phyloP scores from a whole-genome alignment of 495 filamentous ascomycete species.

The Choiromyces venosus region DNA sequence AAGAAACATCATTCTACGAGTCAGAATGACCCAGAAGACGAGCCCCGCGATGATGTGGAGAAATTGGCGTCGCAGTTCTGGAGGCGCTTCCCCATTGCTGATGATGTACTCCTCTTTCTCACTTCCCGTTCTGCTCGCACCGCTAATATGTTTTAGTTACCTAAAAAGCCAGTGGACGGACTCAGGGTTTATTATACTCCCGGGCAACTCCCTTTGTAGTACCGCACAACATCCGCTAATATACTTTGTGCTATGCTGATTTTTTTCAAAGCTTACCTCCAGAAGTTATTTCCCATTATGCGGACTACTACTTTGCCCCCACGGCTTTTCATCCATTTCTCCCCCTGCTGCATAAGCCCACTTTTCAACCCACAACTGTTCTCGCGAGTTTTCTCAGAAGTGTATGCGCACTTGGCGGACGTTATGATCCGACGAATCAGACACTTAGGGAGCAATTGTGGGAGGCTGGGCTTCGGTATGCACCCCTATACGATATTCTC shows the following conservation, averaged over 20 bases:
- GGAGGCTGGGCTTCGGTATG: slow-evolving; percentile 38
- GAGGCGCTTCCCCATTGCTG: slow-evolving; percentile 26
- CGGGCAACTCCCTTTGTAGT: slow-evolving; percentile 37
- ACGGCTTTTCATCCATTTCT: slow-evolving; percentile 38
- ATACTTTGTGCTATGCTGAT: slow-evolving; percentile 9
- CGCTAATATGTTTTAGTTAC: slow-evolving; percentile 13
- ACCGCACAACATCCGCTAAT: neutral
- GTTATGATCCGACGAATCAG: slow-evolving; percentile 38
- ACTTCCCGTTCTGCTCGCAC: slow-evolving; percentile 2
- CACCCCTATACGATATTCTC: neutral
- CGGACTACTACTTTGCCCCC: slow-evolving; percentile 36
- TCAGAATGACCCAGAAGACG: slow-evolving; percentile 20
- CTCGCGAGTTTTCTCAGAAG: slow-evolving; percentile 38
- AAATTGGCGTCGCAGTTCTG: slow-evolving; percentile 31
- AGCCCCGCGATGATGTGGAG: slow-evolving; percentile 21
- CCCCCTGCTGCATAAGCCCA: slow-evolving; percentile 36
- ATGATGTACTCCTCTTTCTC: slow-evolving; percentile 27
- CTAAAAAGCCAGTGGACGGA: slow-evolving; percentile 33
- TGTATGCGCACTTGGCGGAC: slow-evolving; percentile 32
- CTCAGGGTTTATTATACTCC: slow-evolving; percentile 34
- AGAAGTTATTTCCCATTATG: slow-evolving; percentile 33
- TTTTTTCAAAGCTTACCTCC: slow-evolving; percentile 33
- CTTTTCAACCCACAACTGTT: slow-evolving; percentile 33
- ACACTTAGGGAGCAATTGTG: slow-evolving; percentile 35
- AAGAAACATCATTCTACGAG: slow-evolving; percentile 31